These are phyloP conservation scores for Microcyclosporella mali DNA, from an alignment of 2,329 filamentous ascomycete genomes.

Conservation along the genomic window DNA sequence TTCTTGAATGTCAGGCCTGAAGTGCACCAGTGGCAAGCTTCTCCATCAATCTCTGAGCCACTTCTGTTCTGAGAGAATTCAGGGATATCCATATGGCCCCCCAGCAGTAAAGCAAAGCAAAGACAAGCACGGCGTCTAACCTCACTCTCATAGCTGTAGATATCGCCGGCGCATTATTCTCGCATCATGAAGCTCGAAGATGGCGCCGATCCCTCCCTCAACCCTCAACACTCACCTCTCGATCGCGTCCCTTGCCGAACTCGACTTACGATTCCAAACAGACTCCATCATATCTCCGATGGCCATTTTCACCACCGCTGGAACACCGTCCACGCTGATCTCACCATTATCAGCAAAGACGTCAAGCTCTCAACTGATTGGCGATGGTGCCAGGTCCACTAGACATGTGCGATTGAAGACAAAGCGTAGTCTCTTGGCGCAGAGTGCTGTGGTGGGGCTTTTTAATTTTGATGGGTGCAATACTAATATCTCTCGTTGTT, in stretches of 20 bases:
- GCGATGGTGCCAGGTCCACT: slow-evolving; percentile 26
- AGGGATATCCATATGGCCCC: no score
- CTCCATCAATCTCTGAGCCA: no score
- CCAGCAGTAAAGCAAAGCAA: no score
- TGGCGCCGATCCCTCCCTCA: slow-evolving; percentile 25
- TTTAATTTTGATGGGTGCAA: slow-evolving; percentile 14
- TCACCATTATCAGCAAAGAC: slow-evolving; percentile 26
- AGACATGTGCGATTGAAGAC: slow-evolving; percentile 17
- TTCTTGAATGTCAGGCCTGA: no score
- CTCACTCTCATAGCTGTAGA: no score
- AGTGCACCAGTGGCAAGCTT: no score
- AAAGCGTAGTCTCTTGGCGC: slow-evolving; percentile 9
- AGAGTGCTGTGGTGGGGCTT: slow-evolving; percentile 1
- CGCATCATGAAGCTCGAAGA: no score
- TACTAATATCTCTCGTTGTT: no score
- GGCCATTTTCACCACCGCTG: slow-evolving; percentile 31
- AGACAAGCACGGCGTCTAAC: no score
- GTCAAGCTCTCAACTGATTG: slow-evolving; percentile 27
- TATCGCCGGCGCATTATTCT: no score
- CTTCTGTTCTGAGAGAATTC: no score
- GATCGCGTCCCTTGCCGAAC: slow-evolving; percentile 28
- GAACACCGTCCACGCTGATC: slow-evolving; percentile 30
- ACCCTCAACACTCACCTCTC: slow-evolving; percentile 25
- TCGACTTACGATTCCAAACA: slow-evolving; percentile 31
- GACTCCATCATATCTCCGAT: slow-evolving; percentile 27